phyloP scores from a whole-genome alignment of 768 basidiomycete species.

The Podaxis pistillaris region DNA sequence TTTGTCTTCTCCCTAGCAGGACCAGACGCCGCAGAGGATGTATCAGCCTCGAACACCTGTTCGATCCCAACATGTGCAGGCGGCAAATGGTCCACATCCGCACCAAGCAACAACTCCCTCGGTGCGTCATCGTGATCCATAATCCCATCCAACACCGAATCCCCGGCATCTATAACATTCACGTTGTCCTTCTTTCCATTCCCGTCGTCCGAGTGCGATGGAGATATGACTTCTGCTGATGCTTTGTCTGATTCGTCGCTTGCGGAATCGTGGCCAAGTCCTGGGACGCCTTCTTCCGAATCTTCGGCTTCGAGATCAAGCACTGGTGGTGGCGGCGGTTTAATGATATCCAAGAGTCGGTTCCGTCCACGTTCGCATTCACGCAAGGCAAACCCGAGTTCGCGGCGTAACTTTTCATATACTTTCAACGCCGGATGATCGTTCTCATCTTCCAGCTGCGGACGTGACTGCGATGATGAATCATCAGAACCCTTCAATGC shows the following conservation, averaged over 20 bases:
- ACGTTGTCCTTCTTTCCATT: conserved; percentile 12
- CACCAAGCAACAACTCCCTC: conserved; percentile 49
- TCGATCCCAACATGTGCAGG: conserved; percentile 67
- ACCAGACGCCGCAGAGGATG: conserved; percentile 21
- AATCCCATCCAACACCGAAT: conserved; percentile 16
- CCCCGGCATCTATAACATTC: conserved; percentile 12
- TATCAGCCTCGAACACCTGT: conserved; percentile 80
- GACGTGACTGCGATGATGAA: conserved; percentile 21
- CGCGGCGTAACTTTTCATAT: conserved; percentile 73
- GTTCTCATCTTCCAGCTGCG: conserved; percentile 10
- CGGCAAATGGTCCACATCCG: conserved; percentile 55
- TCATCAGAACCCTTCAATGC: conserved; percentile 45
- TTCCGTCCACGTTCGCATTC: conserved; percentile 83
- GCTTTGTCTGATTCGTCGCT: conserved; percentile 53
- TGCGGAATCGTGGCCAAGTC: conserved; percentile 45
- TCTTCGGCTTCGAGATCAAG: conserved; percentile 26
- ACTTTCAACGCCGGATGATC: conserved; percentile 57
- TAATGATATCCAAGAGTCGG: conserved; percentile 54
- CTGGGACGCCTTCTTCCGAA: conserved; percentile 50
- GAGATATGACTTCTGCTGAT: conserved; percentile 35
- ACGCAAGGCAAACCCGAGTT: conserved; percentile 73
- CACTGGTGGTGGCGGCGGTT: conserved; percentile 35
- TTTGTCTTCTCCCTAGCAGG: conserved; percentile 62
- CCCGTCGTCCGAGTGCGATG: conserved; percentile 30
- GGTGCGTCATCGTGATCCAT: conserved; percentile 50